Conservation (phyloP, 805 yeast species). For the Blastobotrys peoriensis region DNA sequence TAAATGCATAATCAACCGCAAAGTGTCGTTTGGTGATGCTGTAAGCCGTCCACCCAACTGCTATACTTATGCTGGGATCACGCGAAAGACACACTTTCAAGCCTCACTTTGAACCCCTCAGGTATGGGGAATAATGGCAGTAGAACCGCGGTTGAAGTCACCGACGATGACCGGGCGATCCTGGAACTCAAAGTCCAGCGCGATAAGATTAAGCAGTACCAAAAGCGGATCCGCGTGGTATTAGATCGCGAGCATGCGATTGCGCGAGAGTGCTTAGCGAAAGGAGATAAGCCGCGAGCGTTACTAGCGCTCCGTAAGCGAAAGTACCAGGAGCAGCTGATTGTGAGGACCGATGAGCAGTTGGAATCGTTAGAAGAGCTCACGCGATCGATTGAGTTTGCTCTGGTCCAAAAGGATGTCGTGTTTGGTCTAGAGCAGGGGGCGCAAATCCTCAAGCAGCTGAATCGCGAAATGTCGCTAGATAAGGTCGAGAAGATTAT, state of each 20-base stretch:
- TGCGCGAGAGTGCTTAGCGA: conserved; percentile 50
- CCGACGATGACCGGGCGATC: conserved; percentile 80
- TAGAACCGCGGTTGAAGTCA: conserved; percentile 41
- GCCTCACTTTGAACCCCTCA: too few species aligned
- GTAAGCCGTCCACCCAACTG: too few species aligned
- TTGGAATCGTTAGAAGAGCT: conserved; percentile 72
- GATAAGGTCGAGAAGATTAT: conserved; percentile 75
- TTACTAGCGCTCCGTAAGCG: conserved; percentile 64
- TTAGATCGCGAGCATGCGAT: conserved; percentile 55
- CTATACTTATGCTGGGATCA: too few species aligned
- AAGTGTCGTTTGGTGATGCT: too few species aligned
- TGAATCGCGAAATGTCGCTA: conserved; percentile 72
- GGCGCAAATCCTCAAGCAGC: conserved; percentile 61
- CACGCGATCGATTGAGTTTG: conserved; percentile 62
- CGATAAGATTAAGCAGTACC: conserved; percentile 75
- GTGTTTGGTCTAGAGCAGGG: conserved; percentile 77
- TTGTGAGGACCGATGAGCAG: conserved; percentile 69
- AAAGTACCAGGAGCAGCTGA: conserved; percentile 73
- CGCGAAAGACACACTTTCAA: too few species aligned
- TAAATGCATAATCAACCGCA: too few species aligned
- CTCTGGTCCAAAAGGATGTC: conserved; percentile 81
- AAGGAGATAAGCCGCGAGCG: conserved; percentile 55
- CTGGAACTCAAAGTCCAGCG: conserved; percentile 82
- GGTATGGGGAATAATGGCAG: conserved; percentile 33
- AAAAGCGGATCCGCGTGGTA: conserved; percentile 49